Conservation (phyloP, 352 stramenopile species). For the Plasmopara viticola region DNA sequence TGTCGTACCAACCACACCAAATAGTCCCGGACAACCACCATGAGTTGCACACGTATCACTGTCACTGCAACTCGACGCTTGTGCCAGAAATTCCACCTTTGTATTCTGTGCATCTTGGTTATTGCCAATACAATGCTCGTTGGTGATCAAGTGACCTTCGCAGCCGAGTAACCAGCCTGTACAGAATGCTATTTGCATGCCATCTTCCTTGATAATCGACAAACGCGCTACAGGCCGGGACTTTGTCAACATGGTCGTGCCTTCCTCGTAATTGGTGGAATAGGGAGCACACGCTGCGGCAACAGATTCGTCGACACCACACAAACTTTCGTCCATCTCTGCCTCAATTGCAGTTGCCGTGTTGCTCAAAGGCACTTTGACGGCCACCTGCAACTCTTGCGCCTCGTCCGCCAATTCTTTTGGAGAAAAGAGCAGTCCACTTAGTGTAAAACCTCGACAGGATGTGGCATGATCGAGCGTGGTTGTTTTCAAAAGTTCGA, state of each 20-base stretch:
- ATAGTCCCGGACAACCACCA: constrained; percentile 37
- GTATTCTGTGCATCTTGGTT: constrained; percentile 63
- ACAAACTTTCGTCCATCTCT: constrained; percentile 52
- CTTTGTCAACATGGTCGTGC: constrained; percentile 32
- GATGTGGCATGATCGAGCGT: constrained; percentile 2
- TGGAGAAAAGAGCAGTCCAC: constrained; percentile 37
- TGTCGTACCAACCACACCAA: constrained; percentile 30
- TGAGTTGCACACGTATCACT: constrained; percentile 31
- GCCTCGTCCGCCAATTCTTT: constrained; percentile 25
- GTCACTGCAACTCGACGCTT: constrained; percentile 44
- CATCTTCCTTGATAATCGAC: constrained; percentile 58
- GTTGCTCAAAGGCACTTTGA: constrained; percentile 23
- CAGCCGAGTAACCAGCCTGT: constrained; percentile 70
- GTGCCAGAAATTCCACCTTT: constrained; percentile 57
- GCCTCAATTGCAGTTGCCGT: constrained; percentile 4
- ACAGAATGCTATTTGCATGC: constrained; percentile 54
- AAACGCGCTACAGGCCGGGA: constrained; percentile 53
- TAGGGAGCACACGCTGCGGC: constrained; percentile 54
- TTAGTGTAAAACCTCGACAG: constrained; percentile 52
- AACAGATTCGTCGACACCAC: constrained; percentile 56
- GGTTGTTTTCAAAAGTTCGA: constrained; percentile 39
- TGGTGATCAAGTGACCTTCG: constrained; percentile 71
- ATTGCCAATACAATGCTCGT: constrained; percentile 68
- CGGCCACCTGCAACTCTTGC: constrained; percentile 10
- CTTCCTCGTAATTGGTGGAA: constrained; percentile 17